Conservation (phyloP, 2,329 filamentous ascomycete genomes). For the Fusarium praegraminearum region DNA sequence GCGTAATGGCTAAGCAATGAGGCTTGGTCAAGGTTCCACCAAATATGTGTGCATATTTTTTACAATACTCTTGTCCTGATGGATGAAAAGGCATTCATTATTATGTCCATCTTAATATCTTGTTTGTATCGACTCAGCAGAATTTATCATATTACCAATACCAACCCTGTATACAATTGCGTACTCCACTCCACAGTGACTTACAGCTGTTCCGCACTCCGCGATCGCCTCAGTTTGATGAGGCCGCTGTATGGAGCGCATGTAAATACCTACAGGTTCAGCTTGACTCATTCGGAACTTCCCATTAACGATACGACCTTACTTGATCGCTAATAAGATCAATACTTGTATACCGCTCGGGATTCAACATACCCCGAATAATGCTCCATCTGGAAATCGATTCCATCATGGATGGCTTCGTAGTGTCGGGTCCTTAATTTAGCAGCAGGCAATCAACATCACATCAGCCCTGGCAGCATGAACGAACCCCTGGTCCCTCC, state of each 20-base stretch:
- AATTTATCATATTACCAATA: not conserved
- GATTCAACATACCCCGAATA: slow-evolving; percentile 10
- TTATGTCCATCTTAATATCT: not conserved
- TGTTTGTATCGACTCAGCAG: not conserved
- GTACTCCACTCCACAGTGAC: slow-evolving; percentile 11
- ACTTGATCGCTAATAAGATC: not conserved
- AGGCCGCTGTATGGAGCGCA: slow-evolving; percentile 26
- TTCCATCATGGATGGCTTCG: not conserved
- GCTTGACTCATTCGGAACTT: slow-evolving; percentile 8
- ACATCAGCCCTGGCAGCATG: slow-evolving; percentile 17
- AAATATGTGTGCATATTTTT: no score
- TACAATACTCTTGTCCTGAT: not conserved
- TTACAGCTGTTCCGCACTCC: slow-evolving; percentile 8
- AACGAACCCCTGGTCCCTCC: slow-evolving; percentile 4
- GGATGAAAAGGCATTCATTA: no score
- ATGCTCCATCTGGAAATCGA: slow-evolving; percentile 16
- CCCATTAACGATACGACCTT: not conserved
- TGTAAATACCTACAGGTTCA: slow-evolving; percentile 1
- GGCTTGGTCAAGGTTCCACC: not conserved
- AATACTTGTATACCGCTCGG: not conserved
- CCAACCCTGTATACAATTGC: not conserved
- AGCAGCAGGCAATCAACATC: slow-evolving; percentile 18
- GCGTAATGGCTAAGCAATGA: slow-evolving; percentile 1
- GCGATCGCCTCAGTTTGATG: slow-evolving; percentile 22
- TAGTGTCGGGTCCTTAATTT: slow-evolving; percentile 21